phyloP scores from a whole-genome alignment of 2,329 filamentous ascomycete genomes.

The Neofusicoccum kwambonambiense region DNA sequence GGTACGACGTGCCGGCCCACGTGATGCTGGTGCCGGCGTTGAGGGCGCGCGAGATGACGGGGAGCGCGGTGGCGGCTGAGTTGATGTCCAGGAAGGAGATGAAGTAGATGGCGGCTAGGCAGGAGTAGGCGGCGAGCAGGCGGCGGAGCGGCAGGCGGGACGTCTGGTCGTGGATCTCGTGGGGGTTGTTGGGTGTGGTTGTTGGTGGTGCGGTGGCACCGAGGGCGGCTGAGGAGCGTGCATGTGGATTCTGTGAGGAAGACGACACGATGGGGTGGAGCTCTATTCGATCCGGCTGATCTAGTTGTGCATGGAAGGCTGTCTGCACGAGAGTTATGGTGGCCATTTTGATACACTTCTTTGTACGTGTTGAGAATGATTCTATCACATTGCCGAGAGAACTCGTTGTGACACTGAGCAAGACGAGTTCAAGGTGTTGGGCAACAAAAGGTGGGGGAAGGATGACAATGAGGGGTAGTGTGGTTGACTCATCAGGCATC shows the following conservation, averaged over 20 bases:
- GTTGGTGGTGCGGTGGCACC: too few species aligned
- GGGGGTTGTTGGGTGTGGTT: background rate
- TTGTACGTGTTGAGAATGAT: too few species aligned
- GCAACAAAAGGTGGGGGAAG: background rate
- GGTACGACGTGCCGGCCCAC: slow-evolving; percentile 23
- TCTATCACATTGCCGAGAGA: too few species aligned
- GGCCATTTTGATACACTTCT: too few species aligned
- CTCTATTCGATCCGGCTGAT: too few species aligned
- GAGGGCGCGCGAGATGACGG: background rate
- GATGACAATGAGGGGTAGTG: background rate
- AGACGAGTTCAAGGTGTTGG: too few species aligned
- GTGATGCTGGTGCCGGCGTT: background rate
- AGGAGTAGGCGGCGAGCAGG: background rate
- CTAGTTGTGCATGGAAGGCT: too few species aligned
- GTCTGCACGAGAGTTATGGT: too few species aligned
- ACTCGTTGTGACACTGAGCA: too few species aligned
- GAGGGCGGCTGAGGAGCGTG: too few species aligned
- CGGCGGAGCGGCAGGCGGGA: background rate
- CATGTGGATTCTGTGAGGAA: too few species aligned
- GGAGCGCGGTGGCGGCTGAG: background rate
- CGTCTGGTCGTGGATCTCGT: background rate
- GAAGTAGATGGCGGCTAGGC: slow-evolving; percentile 1
- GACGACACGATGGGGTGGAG: too few species aligned
- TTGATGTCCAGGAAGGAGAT: background rate
- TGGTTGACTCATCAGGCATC: background rate